phyloP scores from a whole-genome alignment of 768 basidiomycete genomes.

The Termitomyces titanicus region DNA sequence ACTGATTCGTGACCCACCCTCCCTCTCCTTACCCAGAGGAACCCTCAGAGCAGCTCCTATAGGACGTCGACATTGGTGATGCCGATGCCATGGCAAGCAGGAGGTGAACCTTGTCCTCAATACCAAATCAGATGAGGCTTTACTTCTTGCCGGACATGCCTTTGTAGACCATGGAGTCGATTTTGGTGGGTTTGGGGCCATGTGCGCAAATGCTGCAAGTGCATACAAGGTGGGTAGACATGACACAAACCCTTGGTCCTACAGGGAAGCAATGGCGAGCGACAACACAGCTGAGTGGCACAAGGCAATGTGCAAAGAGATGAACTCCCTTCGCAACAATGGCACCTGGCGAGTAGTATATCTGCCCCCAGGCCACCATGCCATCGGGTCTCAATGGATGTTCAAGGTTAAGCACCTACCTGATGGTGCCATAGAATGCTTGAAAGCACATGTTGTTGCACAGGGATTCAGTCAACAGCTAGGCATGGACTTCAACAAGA shows the following conservation, averaged over 20 bases:
- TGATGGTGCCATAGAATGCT: no score
- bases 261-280: constrained; percentile 16
- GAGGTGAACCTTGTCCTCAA: constrained; percentile 1
- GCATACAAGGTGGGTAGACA: constrained; percentile 4
- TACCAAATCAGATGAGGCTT: neutral
- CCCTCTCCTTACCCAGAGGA: neutral
- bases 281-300: no score
- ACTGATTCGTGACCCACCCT: neutral
- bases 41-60: neutral
- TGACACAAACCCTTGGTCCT: constrained; percentile 8
- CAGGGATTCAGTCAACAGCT: no score
- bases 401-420: no score
- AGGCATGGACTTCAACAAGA: no score
- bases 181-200: neutral
- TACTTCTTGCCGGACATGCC: neutral
- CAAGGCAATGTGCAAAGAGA: no score
- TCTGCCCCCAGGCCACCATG: no score
- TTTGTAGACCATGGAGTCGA: neutral
- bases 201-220: neutral
- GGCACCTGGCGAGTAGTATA: no score
- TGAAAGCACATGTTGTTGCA: no score
- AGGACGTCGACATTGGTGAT: neutral
- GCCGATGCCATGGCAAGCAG: neutral
- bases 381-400: no score
- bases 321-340: no score